Conservation (phyloP, 2,329 filamentous ascomycete species). For the Colletotrichum higginsianum region DNA sequence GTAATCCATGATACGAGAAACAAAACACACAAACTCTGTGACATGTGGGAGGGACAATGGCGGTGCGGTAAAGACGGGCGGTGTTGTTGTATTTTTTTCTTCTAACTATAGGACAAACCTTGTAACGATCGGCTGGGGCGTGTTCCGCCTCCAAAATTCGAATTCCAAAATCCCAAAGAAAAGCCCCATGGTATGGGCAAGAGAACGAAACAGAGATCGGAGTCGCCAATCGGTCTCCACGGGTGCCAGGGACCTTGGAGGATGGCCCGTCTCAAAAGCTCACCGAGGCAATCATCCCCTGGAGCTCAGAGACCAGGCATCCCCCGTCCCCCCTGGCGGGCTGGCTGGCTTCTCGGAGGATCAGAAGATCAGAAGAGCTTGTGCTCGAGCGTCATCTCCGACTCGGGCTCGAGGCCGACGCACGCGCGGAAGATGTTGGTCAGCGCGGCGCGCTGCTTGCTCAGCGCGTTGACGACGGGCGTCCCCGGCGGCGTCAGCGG, state of each 20-base stretch:
- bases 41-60: slow-evolving; percentile 27
- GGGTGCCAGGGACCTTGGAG: too few species aligned
- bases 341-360: slow-evolving; percentile 33
- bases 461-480: slow-evolving; percentile 94
- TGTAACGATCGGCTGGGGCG: slow-evolving; percentile 12
- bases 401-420: slow-evolving; percentile 96
- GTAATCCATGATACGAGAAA: slow-evolving; percentile 7
- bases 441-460: slow-evolving; percentile 94
- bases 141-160: neutral
- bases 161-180: neutral
- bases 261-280: too few species aligned
- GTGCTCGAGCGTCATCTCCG: slow-evolving; percentile 98
- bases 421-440: slow-evolving; percentile 99
- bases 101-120: slow-evolving; percentile 1
- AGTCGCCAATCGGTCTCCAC: neutral
- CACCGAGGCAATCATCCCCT: too few species aligned
- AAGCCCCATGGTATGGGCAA: slow-evolving; percentile 22
- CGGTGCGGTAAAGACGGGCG: slow-evolving; percentile 35
- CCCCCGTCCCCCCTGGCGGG: too few species aligned
- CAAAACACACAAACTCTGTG: slow-evolving; percentile 22
- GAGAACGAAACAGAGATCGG: slow-evolving; percentile 12
- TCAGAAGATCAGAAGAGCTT: slow-evolving; percentile 81
- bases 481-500: slow-evolving; percentile 94
- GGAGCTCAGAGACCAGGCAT: too few species aligned
- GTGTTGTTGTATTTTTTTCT: slow-evolving; percentile 9